phyloP scores from a whole-genome alignment of 1,284 basidiomycete species.

The Garcileccinum viscosum region DNA sequence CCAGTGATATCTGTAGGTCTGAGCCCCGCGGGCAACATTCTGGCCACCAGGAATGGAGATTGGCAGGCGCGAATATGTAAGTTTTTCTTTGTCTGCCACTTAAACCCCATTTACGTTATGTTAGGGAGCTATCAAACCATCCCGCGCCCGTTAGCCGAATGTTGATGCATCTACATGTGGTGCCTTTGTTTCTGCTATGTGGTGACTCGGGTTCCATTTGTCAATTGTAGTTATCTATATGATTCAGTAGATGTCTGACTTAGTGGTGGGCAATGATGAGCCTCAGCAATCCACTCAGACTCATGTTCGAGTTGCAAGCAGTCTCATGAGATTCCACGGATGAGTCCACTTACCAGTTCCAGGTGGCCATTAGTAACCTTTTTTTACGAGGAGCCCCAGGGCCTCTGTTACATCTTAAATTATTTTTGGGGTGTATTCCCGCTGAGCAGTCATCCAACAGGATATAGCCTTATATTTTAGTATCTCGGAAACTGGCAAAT shows the following conservation, averaged over 20 bases:
- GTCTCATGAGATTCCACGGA: neutral
- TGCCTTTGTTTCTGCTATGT: constrained; percentile 32
- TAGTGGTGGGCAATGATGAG: constrained; percentile 13
- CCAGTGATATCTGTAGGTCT: constrained; percentile 86
- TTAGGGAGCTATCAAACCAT: constrained; percentile 40
- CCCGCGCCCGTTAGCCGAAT: constrained; percentile 18
- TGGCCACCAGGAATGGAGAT: constrained; percentile 90
- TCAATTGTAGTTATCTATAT: constrained; percentile 33
- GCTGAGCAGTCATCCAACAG: too few relatives aligned
- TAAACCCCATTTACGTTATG: constrained; percentile 11
- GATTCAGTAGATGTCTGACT: constrained; percentile 17
- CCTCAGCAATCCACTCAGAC: constrained; percentile 6
- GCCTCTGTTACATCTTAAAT: too few relatives aligned
- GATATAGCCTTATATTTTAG: too few relatives aligned
- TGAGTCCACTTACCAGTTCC: neutral
- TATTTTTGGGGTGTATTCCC: too few relatives aligned
- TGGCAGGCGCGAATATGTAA: constrained; percentile 82
- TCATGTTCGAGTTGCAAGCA: constrained; percentile 5
- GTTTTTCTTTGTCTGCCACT: constrained; percentile 28
- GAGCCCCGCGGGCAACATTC: constrained; percentile 72
- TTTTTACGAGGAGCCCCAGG: too few relatives aligned
- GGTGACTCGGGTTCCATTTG: constrained; percentile 25
- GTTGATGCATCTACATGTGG: constrained; percentile 34
- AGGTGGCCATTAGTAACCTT: too few relatives aligned
- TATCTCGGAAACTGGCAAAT: too few relatives aligned